Base-by-base conservation (phyloP, 2,329 filamentous ascomycete species). In the Diaporthe aspalathi region DNA sequence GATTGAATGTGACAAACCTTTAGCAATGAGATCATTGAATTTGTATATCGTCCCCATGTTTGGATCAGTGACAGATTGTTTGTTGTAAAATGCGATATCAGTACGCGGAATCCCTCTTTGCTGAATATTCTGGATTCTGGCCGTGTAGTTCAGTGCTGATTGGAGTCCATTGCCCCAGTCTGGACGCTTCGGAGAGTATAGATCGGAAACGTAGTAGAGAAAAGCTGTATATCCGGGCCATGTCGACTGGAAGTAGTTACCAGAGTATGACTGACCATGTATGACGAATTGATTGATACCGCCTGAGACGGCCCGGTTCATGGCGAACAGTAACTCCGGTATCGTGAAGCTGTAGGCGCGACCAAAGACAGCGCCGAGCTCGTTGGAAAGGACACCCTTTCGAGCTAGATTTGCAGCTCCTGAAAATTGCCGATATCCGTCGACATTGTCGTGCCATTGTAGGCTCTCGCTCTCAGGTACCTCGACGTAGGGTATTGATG, bases 211-310 rank as follows among this genome's bases (percentile, higher is more conserved):
- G 0, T 77, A 54, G 72, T 84, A 86, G 5, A 57, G 70, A 70
- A 87, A 86, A 0, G 84, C 79, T 0, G 81, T 82, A 67, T 80
- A 84, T 0, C 82, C 83, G 0, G 85, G 86, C 85, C 85, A 87
- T 0, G 85, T 86, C 0, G 85, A 86, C 57, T 83, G 81, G 0
- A 75, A 74, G 68, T 86, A 86, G 5, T 80, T 73, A 1, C 81
- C 81, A 1, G 79, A 78, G 60, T 82, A 84, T 0, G 83, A 74
- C 54, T 78, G 78, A 0, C 84, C 85, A 70, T 87, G 85, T 14
- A 86, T 74, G 5, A 86, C 80, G 49, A 83, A 75, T 49, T 83
- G 79, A 57, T 84, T 86, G 14, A 85, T 76, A 1, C 80, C 81
- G 2, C 80, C 84, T 1, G 80, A 79, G 52, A 83, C 76, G 0